Base-by-base conservation (phyloP, 192 early-diverging fungal genomes). In the Dimargaris xerosporica region DNA sequence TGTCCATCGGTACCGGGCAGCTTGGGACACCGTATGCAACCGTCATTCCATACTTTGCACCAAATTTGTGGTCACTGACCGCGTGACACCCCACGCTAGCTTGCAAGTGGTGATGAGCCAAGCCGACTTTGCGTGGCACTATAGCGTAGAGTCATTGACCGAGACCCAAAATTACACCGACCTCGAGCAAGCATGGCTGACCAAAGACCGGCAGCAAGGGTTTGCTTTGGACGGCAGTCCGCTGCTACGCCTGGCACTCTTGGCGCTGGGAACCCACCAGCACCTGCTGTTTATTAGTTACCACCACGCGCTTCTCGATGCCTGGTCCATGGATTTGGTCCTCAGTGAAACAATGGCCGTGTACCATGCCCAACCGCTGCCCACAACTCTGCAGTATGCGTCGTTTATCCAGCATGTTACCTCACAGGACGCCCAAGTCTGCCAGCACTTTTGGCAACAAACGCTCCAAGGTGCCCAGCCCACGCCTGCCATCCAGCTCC, bases 221-320 rank as follows among this genome's bases (percentile, higher is more conserved):
- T 60, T 60, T 26, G 11, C 15, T 7, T 43, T 60, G 16, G 30
- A 43, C 34, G 58, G 58, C 7, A 26, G 23, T 11, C 39, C 58
- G 13, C 42, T 60, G n/a, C 5, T 44, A 0, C 58, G 58, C 23
- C 34, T 60, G 21, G 58, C 34, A 5, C 39, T 60, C 21, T n/a
- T 60, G 13, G 17, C n/a, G 13, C 6, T 44, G 5, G 15, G 42
- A 19, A 15, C 3, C 21, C 21, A 60, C 23, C 43, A 28, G 17
- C 58, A 60, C 19, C 3, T 60, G 17, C 21, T 21, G 6, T 25
- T 60, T 19, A 42, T 60, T n/a, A 23, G 34, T 2, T 60, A 21
- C 23, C 58, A 60, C 39, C 58, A 60, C 26, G 58, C 58, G 11
- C 58, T 60, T 23, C 58, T 60, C 41, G 58, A 60, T 43, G 58